Percentiles rank a stretch among this genome's conserved stretches.
These are phyloP conservation scores for Alnus glutinosa DNA, from an alignment of 306 rosid species.

Conservation along the genomic window DNA sequence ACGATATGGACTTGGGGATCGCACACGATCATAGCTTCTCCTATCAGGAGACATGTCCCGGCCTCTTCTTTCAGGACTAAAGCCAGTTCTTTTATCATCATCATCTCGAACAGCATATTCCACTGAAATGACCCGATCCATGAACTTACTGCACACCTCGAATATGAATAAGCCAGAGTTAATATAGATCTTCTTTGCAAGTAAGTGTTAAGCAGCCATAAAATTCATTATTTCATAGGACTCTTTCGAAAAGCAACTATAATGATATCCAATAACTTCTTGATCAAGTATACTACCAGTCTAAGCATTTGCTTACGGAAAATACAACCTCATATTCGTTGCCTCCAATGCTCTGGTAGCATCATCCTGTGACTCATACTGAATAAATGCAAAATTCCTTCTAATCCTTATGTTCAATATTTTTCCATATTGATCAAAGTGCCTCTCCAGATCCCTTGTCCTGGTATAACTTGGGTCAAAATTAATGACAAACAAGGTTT, in stretches of 20 bases:
- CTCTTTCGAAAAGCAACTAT: background rate
- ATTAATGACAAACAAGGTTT: conserved; percentile 78
- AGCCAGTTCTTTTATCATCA: conserved; percentile 63
- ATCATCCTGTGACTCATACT: conserved; percentile 76
- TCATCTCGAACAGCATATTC: conserved; percentile 86
- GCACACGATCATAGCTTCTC: conserved; percentile 60
- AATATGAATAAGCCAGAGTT: conserved; percentile 22
- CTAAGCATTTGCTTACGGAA: conserved; percentile 17
- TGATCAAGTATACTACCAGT: background rate
- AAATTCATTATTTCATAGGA: background rate
- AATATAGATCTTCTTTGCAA: background rate
- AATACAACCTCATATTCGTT: conserved; percentile 65
- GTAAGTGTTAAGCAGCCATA: background rate
- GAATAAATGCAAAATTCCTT: conserved; percentile 81
- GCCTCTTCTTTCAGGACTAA: conserved; percentile 82
- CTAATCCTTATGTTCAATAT: conserved; percentile 73
- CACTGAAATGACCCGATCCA: conserved; percentile 80
- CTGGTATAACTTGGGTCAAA: conserved; percentile 80
- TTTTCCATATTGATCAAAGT: conserved; percentile 75
- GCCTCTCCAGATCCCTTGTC: conserved; percentile 84
- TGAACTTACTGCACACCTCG: conserved; percentile 61
- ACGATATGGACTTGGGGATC: conserved; percentile 76
- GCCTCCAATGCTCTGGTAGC: conserved; percentile 79
- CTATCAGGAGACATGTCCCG: conserved; percentile 66
- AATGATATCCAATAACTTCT: background rate